Evolutionary conservation across 805 yeast genomes (phyloP).

Genomic region (Zygosaccharomyces bailii): DNA sequence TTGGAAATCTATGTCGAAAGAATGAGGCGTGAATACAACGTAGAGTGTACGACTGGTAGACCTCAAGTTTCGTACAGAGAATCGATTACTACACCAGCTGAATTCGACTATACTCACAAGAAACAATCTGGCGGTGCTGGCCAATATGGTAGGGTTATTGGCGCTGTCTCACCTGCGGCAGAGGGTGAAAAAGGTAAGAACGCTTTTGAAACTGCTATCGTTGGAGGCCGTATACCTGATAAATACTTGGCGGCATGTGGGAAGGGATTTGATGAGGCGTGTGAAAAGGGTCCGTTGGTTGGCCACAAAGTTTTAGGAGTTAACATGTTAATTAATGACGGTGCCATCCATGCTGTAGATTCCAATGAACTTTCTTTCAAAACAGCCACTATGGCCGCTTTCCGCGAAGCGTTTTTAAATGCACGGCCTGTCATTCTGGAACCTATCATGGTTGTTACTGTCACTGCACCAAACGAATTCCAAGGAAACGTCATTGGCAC

Average conservation of each 20-base stretch:
- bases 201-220: conserved; percentile 78
- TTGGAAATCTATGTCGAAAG: conserved; percentile 97
- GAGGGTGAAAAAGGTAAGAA: conserved; percentile 58
- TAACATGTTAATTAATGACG: conserved; percentile 91
- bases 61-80: conserved; percentile 99
- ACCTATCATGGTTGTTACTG: conserved; percentile 92
- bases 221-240: conserved; percentile 96
- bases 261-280: conserved; percentile 91
- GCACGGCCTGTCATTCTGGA: conserved; percentile 88
- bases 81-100: conserved; percentile 67
- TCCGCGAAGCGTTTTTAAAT: conserved; percentile 81
- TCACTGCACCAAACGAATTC: conserved; percentile 94
- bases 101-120: conserved; percentile 93
- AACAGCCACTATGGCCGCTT: conserved; percentile 88
- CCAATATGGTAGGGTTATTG: conserved; percentile 95
- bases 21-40: conserved; percentile 95
- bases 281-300: conserved; percentile 93
- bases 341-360: conserved; percentile 96
- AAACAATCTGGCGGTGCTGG: conserved; percentile 99
- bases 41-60: conserved; percentile 91
- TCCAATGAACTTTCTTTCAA: conserved; percentile 94
- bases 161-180: conserved; percentile 63
- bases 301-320: conserved; percentile 94
- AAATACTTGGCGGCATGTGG: conserved; percentile 91
- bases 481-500: conserved; percentile 91